Base-by-base conservation (phyloP, 2,329 filamentous ascomycete species). In the Tricladium varicosporioides region DNA sequence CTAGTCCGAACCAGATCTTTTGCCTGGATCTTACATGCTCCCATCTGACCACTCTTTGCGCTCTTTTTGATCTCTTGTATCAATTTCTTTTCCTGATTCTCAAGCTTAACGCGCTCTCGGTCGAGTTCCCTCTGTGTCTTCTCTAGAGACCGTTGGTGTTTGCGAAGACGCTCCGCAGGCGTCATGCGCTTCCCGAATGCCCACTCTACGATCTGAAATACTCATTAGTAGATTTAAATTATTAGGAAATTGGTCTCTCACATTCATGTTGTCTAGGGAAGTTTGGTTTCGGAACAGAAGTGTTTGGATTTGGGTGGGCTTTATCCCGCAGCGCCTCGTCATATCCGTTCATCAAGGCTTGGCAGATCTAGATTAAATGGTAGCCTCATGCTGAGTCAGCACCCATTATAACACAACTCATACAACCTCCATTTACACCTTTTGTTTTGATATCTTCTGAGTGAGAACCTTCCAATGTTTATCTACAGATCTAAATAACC, bases 151-250 rank as follows among this genome's bases (percentile, higher is more conserved):
- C 94, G 86, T 77, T 97, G 94, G 75, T 99, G 96, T 80, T 93
- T 93, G 74, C 90, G 87, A 73, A 93, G 80, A 73, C 90, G 88
- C 81, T 94, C 89, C 19, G 92, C 91, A 3, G 94, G 93, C 80
- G 94, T 99, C 84, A 97, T 95, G 75, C 94, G 94, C 84, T 97
- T 97, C 65, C 94, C 94, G 72, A 99, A 99, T 42, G 93, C 93
- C 92, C 94, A 99, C 84, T 99, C 94, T 61, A 99, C 84, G 72
- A 97, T 91, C 91, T 97, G 67, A 8, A 15, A 31, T 19, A 18
- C 36, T 52, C 31, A 47, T 57, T 45, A 49, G 48, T 43, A 9
- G 3, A 36, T 40, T 33, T 16, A n/a, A 32, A 4, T 36, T 19
- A 15, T 14, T 1, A 36, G 5, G 15, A 19, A 36, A 22, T 7